phyloP scores from a whole-genome alignment of 805 yeast genomes.

The Soucietia sequanensis region DNA sequence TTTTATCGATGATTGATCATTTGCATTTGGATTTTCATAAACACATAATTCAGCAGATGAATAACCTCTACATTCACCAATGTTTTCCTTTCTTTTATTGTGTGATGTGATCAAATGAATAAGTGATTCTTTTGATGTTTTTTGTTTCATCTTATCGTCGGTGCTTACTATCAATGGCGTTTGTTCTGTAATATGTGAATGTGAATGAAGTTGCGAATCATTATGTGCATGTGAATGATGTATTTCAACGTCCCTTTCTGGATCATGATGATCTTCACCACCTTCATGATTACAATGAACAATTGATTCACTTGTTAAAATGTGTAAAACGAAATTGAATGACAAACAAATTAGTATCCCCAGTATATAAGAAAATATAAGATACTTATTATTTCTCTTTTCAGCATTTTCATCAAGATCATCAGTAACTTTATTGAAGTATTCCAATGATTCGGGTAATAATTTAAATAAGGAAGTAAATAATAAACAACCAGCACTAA shows the following conservation, averaged over 20 bases:
- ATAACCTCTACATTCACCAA: slow-evolving; percentile 51
- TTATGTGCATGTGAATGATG: slow-evolving; percentile 4
- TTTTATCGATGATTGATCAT: no score
- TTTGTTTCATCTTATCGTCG: slow-evolving; percentile 9
- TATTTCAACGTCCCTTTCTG: slow-evolving; percentile 4
- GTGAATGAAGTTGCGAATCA: slow-evolving; percentile 8
- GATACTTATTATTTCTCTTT: slow-evolving; percentile 28
- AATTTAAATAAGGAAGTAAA: slow-evolving; percentile 76
- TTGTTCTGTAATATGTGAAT: slow-evolving; percentile 5
- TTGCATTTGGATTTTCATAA: slow-evolving; percentile 5
- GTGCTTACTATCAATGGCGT: slow-evolving; percentile 1
- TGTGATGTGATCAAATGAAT: slow-evolving; percentile 24
- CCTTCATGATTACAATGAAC: slow-evolving; percentile 76
- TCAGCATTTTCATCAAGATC: slow-evolving; percentile 4
- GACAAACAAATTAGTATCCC: slow-evolving; percentile 64
- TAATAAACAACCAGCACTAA: slow-evolving; percentile 79
- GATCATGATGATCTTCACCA: slow-evolving; percentile 15
- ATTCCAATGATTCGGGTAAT: slow-evolving; percentile 63
- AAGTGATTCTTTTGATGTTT: slow-evolving; percentile 17
- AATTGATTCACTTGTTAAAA: slow-evolving; percentile 73
- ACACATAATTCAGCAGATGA: slow-evolving; percentile 39
- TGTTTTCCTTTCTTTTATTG: slow-evolving; percentile 14
- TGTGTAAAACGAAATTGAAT: slow-evolving; percentile 67
- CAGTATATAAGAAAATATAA: slow-evolving; percentile 46
- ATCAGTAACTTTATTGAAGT: slow-evolving; percentile 39